Evolutionary conservation across 2,329 filamentous ascomycete species (phyloP).

Genomic region (Conoideocrella luteorostrata): DNA sequence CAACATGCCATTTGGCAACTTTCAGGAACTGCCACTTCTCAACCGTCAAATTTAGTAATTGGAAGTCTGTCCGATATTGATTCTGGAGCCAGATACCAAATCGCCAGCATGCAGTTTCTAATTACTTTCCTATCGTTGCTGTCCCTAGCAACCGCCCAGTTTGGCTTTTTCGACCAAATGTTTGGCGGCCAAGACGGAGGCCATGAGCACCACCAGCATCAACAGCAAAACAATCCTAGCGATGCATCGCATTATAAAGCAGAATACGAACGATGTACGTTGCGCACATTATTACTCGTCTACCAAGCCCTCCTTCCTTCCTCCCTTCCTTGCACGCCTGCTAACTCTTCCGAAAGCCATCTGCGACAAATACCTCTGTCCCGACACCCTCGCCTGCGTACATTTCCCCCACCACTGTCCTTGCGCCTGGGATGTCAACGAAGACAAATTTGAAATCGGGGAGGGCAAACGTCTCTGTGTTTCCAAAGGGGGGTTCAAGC

Average conservation of each 20-base stretch:
- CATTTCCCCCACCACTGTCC: conserved; percentile 97
- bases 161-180: conserved; percentile 97
- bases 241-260: conserved; percentile 75
- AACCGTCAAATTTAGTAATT: no score
- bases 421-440: conserved; percentile 69
- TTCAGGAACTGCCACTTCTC: no score
- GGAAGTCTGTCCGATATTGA: no score
- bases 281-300: not conserved
- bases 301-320: not conserved
- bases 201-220: conserved; percentile 40
- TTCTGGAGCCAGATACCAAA: no score
- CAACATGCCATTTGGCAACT: no score
- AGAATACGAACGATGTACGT: conserved; percentile 60
- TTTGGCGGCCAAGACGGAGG: conserved; percentile 58
- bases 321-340: not conserved
- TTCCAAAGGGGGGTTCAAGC: conserved; percentile 68
- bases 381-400: conserved; percentile 89
- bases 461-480: conserved; percentile 69
- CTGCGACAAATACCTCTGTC: conserved; percentile 91
- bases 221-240: conserved; percentile 68
- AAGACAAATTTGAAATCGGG: conserved; percentile 70
- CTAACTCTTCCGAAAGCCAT: conserved; percentile 45
- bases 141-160: conserved; percentile 65
- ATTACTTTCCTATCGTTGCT: conserved; percentile 53
- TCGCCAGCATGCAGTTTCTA: conserved; percentile 24